Conservation (phyloP, 2,329 filamentous ascomycete genomes). For the Colletotrichum sp. region DNA sequence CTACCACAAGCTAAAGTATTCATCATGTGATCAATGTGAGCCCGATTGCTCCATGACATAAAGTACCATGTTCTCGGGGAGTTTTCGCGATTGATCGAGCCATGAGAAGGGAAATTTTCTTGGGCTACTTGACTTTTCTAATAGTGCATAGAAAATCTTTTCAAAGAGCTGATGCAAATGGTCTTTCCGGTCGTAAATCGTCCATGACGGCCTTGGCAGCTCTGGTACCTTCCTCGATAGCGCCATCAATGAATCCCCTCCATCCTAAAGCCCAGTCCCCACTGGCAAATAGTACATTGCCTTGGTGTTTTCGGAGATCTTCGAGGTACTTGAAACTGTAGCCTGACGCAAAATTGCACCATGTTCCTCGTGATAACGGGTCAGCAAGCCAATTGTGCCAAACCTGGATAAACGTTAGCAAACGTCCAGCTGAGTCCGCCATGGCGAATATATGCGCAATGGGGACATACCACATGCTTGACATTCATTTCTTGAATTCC, state of each 20-base stretch:
- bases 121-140: rapidly evolving
- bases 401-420: background rate
- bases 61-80: background rate
- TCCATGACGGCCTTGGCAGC: background rate
- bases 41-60: background rate
- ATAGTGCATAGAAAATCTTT: background rate
- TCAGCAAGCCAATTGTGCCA: constrained; percentile 27
- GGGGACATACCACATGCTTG: background rate
- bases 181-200: background rate
- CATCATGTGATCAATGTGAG: constrained; percentile 24
- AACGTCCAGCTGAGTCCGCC: background rate
- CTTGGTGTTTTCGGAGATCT: constrained; percentile 28
- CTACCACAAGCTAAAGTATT: constrained; percentile 27
- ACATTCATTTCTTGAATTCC: constrained; percentile 35
- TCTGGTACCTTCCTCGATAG: constrained; percentile 27
- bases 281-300: constrained; percentile 29
- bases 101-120: background rate
- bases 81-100: background rate
- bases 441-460: background rate
- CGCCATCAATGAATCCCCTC: constrained; percentile 31
- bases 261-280: constrained; percentile 32
- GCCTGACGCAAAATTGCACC: constrained; percentile 9
- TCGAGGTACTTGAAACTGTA: constrained; percentile 27
- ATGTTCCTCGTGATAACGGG: constrained; percentile 24
- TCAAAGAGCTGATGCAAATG: background rate